Conservation (phyloP, 2,329 filamentous ascomycete genomes). For the Aspergillus sp. region DNA sequence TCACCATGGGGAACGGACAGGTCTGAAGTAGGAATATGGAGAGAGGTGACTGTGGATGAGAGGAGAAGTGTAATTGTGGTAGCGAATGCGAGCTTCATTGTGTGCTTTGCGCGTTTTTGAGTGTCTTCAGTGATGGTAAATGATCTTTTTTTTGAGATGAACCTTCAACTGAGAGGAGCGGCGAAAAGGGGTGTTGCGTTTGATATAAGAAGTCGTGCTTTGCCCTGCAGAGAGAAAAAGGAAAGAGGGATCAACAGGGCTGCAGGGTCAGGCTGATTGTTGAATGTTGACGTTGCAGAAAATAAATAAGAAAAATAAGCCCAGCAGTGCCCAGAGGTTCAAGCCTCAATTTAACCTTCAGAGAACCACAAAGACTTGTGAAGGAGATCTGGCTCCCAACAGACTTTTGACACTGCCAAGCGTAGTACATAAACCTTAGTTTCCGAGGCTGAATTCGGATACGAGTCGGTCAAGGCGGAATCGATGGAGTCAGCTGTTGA, state of each 20-base stretch:
- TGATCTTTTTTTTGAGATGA: background rate
- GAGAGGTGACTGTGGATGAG: constrained; percentile 33
- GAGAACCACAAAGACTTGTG: background rate
- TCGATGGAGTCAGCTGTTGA: background rate
- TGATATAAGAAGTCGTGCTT: background rate
- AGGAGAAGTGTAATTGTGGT: constrained; percentile 36
- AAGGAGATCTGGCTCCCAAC: background rate
- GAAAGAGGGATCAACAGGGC: background rate
- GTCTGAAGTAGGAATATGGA: constrained; percentile 32
- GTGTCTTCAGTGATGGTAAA: background rate
- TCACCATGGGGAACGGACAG: constrained; percentile 26
- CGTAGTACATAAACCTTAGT: background rate
- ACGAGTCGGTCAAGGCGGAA: background rate
- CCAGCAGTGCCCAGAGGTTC: background rate
- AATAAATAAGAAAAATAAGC: background rate
- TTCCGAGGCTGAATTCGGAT: background rate
- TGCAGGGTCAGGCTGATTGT: background rate
- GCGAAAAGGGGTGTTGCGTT: background rate
- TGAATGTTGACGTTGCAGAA: background rate
- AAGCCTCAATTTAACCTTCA: background rate
- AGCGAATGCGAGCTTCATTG: constrained; percentile 39
- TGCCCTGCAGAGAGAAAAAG: background rate
- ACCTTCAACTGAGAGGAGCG: background rate
- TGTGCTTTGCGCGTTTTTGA: background rate
- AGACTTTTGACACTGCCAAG: background rate